A percentile compares a stretch with the other conserved stretches of the same genome.
Conservation (phyloP, 441 rosid genomes). For the Populus trichocarpa region DNA sequence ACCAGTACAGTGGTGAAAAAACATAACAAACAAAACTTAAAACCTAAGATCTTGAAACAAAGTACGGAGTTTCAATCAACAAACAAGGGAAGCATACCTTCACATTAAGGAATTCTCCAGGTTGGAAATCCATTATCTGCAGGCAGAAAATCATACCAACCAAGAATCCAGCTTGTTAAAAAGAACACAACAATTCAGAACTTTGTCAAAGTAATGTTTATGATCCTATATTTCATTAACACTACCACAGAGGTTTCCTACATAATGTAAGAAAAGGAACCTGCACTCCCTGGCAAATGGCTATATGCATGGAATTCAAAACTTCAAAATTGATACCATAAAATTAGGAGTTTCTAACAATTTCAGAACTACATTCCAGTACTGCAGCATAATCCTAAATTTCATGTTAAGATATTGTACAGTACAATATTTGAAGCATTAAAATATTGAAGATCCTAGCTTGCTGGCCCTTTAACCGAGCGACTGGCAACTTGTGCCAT, state of each 20-base stretch:
- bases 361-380: background rate
- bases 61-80: constrained; percentile 14
- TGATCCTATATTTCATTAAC: background rate
- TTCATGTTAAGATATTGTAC: background rate
- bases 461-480: background rate
- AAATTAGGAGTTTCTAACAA: background rate
- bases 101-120: constrained; percentile 85
- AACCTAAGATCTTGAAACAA: constrained; percentile 10
- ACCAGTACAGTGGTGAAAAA: background rate
- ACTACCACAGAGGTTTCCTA: background rate
- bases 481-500: background rate
- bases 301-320: constrained; percentile 2
- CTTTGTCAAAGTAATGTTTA: background rate
- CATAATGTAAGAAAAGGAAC: background rate
- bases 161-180: background rate
- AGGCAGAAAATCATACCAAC: constrained; percentile 3
- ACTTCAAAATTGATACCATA: background rate
- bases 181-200: constrained; percentile 1
- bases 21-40: background rate
- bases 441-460: background rate
- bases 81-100: constrained; percentile 46
- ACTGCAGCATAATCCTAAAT: background rate
- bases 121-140: constrained; percentile 95
- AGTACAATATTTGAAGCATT: background rate
- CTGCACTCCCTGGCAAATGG: background rate